Conservation (phyloP, 169 alveolate genomes). For the Perkinsus olseni region DNA sequence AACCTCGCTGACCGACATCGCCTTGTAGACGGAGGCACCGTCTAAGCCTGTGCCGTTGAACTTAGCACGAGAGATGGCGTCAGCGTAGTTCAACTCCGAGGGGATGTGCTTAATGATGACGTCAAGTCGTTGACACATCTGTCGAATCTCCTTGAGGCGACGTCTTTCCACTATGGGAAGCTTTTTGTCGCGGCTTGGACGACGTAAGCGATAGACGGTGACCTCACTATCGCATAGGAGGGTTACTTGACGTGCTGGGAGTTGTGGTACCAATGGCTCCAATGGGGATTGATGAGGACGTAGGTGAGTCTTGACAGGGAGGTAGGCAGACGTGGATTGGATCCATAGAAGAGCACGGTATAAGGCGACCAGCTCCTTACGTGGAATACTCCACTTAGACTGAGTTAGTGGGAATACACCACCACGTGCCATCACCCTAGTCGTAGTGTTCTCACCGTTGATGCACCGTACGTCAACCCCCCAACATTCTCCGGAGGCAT, state of each 20-base stretch:
- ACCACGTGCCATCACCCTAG: not conserved
- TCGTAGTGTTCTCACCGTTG: not conserved
- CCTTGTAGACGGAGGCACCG: not conserved
- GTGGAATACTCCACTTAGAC: not conserved
- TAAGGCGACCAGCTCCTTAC: not conserved
- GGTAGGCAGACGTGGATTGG: not conserved
- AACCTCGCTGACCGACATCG: not conserved
- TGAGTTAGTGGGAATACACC: not conserved
- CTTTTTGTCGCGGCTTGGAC: not conserved
- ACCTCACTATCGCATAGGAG: not conserved
- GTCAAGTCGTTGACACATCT: not conserved
- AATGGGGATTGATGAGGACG: not conserved
- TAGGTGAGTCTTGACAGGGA: not conserved
- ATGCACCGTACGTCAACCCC: not conserved
- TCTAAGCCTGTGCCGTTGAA: not conserved
- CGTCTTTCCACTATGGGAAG: not conserved
- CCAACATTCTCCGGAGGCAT: not conserved
- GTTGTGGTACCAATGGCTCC: not conserved
- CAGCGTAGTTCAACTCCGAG: not conserved
- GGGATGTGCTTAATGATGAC: not conserved
- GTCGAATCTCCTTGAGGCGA: not conserved
- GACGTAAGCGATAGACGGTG: not conserved
- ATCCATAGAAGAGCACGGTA: not conserved
- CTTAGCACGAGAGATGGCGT: not conserved
- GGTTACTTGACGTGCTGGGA: not conserved